Percentiles rank a stretch among this genome's conserved stretches.
phyloP scores from a whole-genome alignment of 805 yeast species.

The Candida cerambycidarum region DNA sequence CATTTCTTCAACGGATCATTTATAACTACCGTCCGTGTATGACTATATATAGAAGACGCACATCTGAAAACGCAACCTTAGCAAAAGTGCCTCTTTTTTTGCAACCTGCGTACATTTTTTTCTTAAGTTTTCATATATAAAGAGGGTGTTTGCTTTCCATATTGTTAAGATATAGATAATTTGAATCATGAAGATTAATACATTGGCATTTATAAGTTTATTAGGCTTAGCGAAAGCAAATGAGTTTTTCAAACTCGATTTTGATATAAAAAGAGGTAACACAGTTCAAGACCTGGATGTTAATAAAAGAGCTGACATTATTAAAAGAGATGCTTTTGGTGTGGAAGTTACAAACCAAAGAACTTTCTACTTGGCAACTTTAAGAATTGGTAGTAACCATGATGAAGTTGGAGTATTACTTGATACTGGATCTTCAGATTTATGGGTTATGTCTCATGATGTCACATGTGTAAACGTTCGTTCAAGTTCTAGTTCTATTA shows the following conservation, averaged over 20 bases:
- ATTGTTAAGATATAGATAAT: too few relatives aligned
- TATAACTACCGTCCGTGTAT: too few relatives aligned
- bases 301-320: constrained; percentile 8
- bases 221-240: not conserved
- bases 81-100: too few relatives aligned
- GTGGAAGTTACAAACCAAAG: constrained; percentile 21
- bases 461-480: constrained; percentile 26
- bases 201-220: not conserved
- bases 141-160: too few relatives aligned
- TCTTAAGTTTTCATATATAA: too few relatives aligned
- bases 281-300: constrained; percentile 11
- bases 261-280: constrained; percentile 16
- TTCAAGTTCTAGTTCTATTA: too few relatives aligned
- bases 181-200: not conserved
- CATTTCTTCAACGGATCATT: too few relatives aligned
- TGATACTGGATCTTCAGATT: constrained; percentile 44
- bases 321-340: constrained; percentile 14
- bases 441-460: constrained; percentile 41
- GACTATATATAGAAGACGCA: too few relatives aligned
- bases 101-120: too few relatives aligned
- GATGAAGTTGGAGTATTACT: constrained; percentile 32
- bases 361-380: constrained; percentile 29
- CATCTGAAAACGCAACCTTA: too few relatives aligned
- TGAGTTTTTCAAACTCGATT: constrained; percentile 12
- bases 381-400: constrained; percentile 30